Conservation (phyloP, 768 basidiomycete genomes). For the Pleurotus pulmonarius region DNA sequence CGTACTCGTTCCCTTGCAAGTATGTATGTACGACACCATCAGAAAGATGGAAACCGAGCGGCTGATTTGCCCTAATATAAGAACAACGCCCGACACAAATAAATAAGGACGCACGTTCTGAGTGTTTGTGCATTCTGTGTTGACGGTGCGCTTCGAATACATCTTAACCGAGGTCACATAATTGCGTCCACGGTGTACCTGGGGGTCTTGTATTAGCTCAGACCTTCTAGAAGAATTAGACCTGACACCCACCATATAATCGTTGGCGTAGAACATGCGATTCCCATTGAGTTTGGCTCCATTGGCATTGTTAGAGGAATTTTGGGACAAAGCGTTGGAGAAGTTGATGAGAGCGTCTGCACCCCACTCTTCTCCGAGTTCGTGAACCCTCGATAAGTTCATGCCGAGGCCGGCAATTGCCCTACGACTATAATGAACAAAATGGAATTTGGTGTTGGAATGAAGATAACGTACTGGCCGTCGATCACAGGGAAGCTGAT, state of each 20-base stretch:
- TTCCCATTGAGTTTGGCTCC: constrained; percentile 53
- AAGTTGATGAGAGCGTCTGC: constrained; percentile 37
- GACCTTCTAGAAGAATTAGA: not conserved
- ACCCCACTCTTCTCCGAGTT: constrained; percentile 50
- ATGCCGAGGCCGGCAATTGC: constrained; percentile 54
- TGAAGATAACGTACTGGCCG: constrained; percentile 28
- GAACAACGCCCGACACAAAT: not conserved
- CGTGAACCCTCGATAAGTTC: constrained; percentile 49
- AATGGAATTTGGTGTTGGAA: not conserved
- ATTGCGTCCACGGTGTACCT: constrained; percentile 60
- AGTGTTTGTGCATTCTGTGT: constrained; percentile 63
- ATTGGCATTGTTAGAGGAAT: constrained; percentile 40
- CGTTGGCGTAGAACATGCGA: constrained; percentile 61
- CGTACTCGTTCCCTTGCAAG: constrained; percentile 63
- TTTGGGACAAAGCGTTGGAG: constrained; percentile 30
- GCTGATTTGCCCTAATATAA: constrained; percentile 27
- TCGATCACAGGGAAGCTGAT: constrained; percentile 62
- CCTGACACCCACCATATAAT: constrained; percentile 54
- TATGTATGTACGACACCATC: constrained; percentile 67
- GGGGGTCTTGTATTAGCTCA: not conserved
- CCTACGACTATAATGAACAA: constrained; percentile 25
- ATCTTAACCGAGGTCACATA: constrained; percentile 64
- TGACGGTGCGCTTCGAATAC: constrained; percentile 54
- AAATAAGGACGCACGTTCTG: constrained; percentile 44
- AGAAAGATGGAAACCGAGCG: constrained; percentile 65